These are phyloP conservation scores for Selaginella moellendorffii DNA, from an alignment of 75 land plant species.

Conservation along the genomic window DNA sequence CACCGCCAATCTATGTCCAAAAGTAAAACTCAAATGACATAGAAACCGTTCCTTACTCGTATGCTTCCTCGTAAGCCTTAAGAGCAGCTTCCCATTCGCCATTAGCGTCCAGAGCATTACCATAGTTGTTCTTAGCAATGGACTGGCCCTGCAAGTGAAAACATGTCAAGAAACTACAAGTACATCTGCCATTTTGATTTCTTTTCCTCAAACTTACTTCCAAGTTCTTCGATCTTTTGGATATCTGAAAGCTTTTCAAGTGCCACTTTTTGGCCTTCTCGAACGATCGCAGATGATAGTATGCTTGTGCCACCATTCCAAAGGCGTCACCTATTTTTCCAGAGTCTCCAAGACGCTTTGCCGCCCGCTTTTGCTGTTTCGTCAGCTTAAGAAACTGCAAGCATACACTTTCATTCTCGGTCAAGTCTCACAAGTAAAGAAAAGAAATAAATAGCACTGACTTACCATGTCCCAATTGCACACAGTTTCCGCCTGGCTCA, in stretches of 20 bases:
- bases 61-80: conserved; percentile 65
- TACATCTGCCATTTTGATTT: too few species aligned
- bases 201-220: conserved; percentile 45
- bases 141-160: conserved; percentile 64
- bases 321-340: conserved; percentile 82
- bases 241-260: conserved; percentile 49
- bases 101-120: conserved; percentile 58
- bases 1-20: conserved; percentile 53
- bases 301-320: conserved; percentile 59
- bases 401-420: too few species aligned
- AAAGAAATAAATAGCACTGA: too few species aligned
- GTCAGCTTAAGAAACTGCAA: conserved; percentile 52
- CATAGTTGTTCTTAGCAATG: conserved; percentile 73
- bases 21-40: too few species aligned
- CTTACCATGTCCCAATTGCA: conserved; percentile 62
- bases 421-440: too few species aligned
- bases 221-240: conserved; percentile 46
- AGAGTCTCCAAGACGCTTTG: conserved; percentile 53
- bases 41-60: conserved; percentile 62
- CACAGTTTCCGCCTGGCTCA: conserved; percentile 52
- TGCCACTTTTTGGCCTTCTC: conserved; percentile 75
- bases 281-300: conserved; percentile 58
- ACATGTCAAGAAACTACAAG: not conserved
- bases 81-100: conserved; percentile 74
- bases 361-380: conserved; percentile 52